A percentile compares a stretch with the other conserved stretches of the same genome.
Evolutionary conservation across 768 basidiomycete genomes (phyloP).

Genomic region (Pleurotus giganteus): DNA sequence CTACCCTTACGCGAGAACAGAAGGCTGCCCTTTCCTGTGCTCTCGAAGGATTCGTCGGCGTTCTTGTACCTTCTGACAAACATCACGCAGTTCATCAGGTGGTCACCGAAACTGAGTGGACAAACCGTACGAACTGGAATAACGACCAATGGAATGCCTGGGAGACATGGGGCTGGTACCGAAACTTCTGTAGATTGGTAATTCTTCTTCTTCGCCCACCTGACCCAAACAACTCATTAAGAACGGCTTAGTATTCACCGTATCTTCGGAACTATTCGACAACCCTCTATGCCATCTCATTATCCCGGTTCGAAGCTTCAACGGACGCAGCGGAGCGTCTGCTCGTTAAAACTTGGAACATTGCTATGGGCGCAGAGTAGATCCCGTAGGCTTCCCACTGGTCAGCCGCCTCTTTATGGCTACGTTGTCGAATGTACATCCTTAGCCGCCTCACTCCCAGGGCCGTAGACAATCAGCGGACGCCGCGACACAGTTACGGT

Average conservation of each 20-base stretch:
- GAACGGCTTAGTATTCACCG: constrained; percentile 61
- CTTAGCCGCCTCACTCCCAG: too few relatives aligned
- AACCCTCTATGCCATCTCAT: constrained; percentile 68
- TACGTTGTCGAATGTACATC: background rate
- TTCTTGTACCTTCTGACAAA: constrained; percentile 51
- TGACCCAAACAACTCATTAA: background rate
- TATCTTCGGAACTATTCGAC: constrained; percentile 74
- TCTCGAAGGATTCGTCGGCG: constrained; percentile 72
- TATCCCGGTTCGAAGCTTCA: constrained; percentile 58
- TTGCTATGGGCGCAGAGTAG: constrained; percentile 48
- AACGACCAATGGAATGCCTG: constrained; percentile 78
- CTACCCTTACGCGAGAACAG: constrained; percentile 73
- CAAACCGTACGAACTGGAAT: constrained; percentile 65
- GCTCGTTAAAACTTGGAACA: constrained; percentile 69
- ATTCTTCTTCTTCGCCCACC: constrained; percentile 24
- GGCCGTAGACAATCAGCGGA: too few relatives aligned
- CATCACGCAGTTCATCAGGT: constrained; percentile 53
- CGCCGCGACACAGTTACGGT: background rate
- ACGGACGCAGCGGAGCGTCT: constrained; percentile 55
- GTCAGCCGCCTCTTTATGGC: background rate
- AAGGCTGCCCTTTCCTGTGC: constrained; percentile 70
- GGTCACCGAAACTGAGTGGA: constrained; percentile 68
- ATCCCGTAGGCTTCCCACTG: constrained; percentile 30
- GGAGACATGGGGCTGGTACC: constrained; percentile 91
- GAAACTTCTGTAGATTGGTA: constrained; percentile 83